phyloP scores from a whole-genome alignment of 768 basidiomycete species.

The Mycena albidolilacea region DNA sequence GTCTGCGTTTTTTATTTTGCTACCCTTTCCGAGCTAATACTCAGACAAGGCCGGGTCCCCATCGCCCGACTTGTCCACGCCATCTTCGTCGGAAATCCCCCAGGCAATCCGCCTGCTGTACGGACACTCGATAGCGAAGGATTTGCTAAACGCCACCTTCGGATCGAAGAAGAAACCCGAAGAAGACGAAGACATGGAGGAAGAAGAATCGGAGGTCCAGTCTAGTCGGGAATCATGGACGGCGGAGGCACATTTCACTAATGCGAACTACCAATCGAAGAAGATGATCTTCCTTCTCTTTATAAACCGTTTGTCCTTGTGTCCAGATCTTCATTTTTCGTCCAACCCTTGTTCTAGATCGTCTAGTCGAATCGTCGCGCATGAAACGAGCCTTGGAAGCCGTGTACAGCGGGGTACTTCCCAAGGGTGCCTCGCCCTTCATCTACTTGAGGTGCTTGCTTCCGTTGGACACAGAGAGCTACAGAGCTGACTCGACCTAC shows the following conservation, averaged over 20 bases:
- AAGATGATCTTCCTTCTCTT: slow-evolving; percentile 90
- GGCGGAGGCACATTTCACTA: slow-evolving; percentile 85
- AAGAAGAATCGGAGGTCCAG: slow-evolving; percentile 44
- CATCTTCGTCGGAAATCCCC: slow-evolving; percentile 72
- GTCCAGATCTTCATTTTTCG: background rate
- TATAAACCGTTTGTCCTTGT: slow-evolving; percentile 84
- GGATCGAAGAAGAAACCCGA: slow-evolving; percentile 41
- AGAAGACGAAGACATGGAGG: slow-evolving; percentile 49
- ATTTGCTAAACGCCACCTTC: slow-evolving; percentile 68
- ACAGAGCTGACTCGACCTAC: slow-evolving; percentile 8
- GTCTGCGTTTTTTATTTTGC: slow-evolving; percentile 11
- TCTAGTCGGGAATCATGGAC: slow-evolving; percentile 69
- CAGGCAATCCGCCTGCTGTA: slow-evolving; percentile 88
- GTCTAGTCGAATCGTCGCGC: slow-evolving; percentile 89
- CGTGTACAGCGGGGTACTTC: slow-evolving; percentile 86
- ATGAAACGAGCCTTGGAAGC: slow-evolving; percentile 92
- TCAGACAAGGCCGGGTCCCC: slow-evolving; percentile 73
- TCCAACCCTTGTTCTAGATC: slow-evolving; percentile 66
- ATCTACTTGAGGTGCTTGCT: slow-evolving; percentile 87
- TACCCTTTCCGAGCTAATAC: slow-evolving; percentile 25
- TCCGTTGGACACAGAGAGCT: background rate
- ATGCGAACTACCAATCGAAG: slow-evolving; percentile 91
- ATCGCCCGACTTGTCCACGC: slow-evolving; percentile 86
- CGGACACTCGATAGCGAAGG: slow-evolving; percentile 84
- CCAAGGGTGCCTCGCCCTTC: slow-evolving; percentile 92